Evolutionary conservation across 106 monocot genomes (phyloP).

Genomic region (Alisma plantagoaquatica): DNA sequence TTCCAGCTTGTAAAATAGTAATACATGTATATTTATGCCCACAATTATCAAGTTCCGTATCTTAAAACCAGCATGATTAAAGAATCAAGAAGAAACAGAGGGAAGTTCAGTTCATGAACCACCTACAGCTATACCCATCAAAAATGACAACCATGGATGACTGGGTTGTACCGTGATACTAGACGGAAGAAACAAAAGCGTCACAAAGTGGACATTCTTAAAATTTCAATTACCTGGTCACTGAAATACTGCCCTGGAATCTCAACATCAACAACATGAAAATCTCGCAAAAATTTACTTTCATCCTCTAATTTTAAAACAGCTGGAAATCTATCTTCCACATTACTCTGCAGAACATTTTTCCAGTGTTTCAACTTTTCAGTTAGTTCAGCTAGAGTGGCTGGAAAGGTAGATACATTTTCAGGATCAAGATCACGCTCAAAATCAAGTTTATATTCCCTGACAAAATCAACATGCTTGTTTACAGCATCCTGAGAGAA

Average conservation of each 20-base stretch:
- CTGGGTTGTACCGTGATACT: too few species aligned
- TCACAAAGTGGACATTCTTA: too few species aligned
- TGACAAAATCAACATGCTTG: constrained; percentile 98
- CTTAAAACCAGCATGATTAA: too few species aligned
- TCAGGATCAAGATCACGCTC: constrained; percentile 98
- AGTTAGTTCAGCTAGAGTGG: constrained; percentile 73
- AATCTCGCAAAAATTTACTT: constrained; percentile 89
- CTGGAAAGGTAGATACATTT: constrained; percentile 85
- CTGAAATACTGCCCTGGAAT: constrained; percentile 97
- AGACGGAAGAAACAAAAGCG: too few species aligned
- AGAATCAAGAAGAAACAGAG: too few species aligned
- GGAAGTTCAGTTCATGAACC: too few species aligned
- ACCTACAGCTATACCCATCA: too few species aligned
- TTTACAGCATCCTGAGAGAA: constrained; percentile 96
- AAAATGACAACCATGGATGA: too few species aligned
- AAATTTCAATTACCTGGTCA: constrained; percentile 59
- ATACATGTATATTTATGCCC: too few species aligned
- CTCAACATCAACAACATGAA: constrained; percentile 97
- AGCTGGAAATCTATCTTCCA: constrained; percentile 96
- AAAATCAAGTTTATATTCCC: constrained; percentile 95
- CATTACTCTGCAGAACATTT: constrained; percentile 95
- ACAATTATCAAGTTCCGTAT: too few species aligned
- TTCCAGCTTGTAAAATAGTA: too few species aligned
- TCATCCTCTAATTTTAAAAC: constrained; percentile 95
- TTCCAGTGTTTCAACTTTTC: constrained; percentile 96